Evolutionary conservation across 768 basidiomycete species (phyloP).

Genomic region (Kondoa subrosea): DNA sequence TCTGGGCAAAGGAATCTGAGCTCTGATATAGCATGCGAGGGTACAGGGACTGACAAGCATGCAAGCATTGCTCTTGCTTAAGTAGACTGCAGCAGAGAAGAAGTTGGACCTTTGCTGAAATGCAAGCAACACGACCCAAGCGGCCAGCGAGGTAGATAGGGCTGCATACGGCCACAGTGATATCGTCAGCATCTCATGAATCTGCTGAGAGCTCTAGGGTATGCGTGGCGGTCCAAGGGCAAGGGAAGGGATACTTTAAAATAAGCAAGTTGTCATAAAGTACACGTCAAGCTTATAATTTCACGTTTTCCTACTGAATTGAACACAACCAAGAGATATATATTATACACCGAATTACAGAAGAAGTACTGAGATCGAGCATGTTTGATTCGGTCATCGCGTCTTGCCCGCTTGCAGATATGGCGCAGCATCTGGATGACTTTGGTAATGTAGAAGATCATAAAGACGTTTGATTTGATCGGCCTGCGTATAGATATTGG

Average conservation of each 20-base stretch:
- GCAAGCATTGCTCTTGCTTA: constrained; percentile 85
- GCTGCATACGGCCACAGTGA: constrained; percentile 41
- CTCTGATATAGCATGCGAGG: not conserved
- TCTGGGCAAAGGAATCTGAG: constrained; percentile 36
- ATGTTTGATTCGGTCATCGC: too few species aligned
- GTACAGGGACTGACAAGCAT: constrained; percentile 48
- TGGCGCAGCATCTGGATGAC: constrained; percentile 11
- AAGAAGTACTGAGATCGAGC: not conserved
- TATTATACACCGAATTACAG: not conserved
- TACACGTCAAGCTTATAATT: too few species aligned
- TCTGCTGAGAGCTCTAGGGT: not conserved
- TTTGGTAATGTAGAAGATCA: constrained; percentile 47
- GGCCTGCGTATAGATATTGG: constrained; percentile 37
- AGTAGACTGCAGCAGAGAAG: constrained; percentile 77
- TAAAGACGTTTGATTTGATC: constrained; percentile 88
- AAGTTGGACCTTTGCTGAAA: constrained; percentile 73
- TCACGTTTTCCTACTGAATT: too few species aligned
- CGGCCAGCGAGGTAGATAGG: constrained; percentile 52
- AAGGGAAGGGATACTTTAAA: too few species aligned
- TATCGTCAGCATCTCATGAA: not conserved
- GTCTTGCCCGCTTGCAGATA: constrained; percentile 13
- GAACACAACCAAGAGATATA: too few species aligned
- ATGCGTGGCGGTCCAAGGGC: too few species aligned
- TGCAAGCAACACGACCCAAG: constrained; percentile 58
- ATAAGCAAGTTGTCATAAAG: too few species aligned